These are phyloP conservation scores for Fusarium tupiense DNA, from an alignment of 2,329 filamentous ascomycete genomes.

Conservation along the genomic window DNA sequence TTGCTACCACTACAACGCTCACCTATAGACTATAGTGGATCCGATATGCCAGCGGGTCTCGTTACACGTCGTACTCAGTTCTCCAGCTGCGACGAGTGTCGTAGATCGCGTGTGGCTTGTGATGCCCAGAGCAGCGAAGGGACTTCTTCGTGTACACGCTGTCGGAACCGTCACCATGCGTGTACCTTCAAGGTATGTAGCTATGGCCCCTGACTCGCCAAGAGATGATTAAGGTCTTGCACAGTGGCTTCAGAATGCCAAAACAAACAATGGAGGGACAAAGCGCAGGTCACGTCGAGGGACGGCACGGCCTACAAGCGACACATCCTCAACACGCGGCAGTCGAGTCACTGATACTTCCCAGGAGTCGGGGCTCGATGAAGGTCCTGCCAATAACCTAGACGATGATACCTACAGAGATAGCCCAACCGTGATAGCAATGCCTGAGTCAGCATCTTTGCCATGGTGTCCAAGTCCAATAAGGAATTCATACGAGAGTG, in stretches of 20 bases:
- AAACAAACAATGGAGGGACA: background rate
- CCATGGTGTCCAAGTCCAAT: background rate
- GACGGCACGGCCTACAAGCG: constrained; percentile 14
- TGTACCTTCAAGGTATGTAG: constrained; percentile 47
- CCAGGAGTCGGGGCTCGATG: background rate
- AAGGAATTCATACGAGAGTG: background rate
- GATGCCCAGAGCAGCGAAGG: constrained; percentile 55
- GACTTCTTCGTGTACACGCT: constrained; percentile 75
- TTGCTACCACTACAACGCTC: background rate
- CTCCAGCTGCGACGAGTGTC: constrained; percentile 48
- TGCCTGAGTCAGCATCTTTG: background rate
- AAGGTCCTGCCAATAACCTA: background rate
- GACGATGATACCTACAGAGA: background rate
- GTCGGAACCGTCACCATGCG: constrained; percentile 36
- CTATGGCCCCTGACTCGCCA: no score
- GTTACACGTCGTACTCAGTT: constrained; percentile 49
- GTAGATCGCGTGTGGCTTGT: constrained; percentile 46
- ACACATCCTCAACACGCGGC: constrained; percentile 13
- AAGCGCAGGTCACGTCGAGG: constrained; percentile 32
- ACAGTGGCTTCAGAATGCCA: constrained; percentile 43
- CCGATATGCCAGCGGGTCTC: constrained; percentile 26
- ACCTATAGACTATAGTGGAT: background rate
- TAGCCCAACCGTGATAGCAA: background rate
- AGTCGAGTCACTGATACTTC: background rate
- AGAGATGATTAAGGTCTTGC: background rate